A percentile compares a stretch with the other conserved stretches of the same genome.
These are phyloP conservation scores for Dendryphion nanum DNA, from an alignment of 2,329 filamentous ascomycete genomes.

Conservation along the genomic window DNA sequence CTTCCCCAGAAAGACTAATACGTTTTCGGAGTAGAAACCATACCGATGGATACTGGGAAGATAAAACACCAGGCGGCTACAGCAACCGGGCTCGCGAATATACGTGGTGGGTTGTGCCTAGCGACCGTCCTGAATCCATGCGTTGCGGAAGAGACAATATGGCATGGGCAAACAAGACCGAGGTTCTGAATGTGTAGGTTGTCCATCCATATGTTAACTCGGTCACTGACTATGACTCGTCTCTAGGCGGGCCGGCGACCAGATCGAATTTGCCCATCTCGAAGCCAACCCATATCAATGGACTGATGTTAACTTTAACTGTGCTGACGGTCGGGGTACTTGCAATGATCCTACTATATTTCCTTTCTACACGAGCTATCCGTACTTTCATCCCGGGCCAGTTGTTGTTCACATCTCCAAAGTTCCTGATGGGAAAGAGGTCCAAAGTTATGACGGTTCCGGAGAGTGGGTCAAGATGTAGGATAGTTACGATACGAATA, in stretches of 20 bases:
- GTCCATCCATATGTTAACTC: too few relatives aligned
- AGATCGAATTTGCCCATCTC: not conserved
- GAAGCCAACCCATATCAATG: conserved; percentile 8
- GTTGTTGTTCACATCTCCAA: conserved; percentile 6
- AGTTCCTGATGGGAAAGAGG: conserved; percentile 5
- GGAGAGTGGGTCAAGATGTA: conserved; percentile 13
- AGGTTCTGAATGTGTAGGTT: conserved; percentile 9
- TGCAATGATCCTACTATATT: conserved; percentile 5
- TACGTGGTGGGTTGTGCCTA: too few relatives aligned
- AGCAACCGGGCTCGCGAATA: too few relatives aligned
- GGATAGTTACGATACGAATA: not conserved
- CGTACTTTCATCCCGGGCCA: conserved; percentile 7
- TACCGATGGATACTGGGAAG: too few relatives aligned
- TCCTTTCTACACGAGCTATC: conserved; percentile 1
- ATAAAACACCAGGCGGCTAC: too few relatives aligned
- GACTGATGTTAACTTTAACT: conserved; percentile 1
- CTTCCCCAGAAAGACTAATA: too few relatives aligned
- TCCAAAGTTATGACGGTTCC: conserved; percentile 7
- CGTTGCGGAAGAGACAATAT: conserved; percentile 14
- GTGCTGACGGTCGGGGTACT: conserved; percentile 1
- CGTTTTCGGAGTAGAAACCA: too few relatives aligned
- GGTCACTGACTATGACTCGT: too few relatives aligned
- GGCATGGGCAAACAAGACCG: conserved; percentile 6
- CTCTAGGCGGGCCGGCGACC: conserved; percentile 12
- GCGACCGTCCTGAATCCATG: conserved; percentile 10